phyloP scores from a whole-genome alignment of 2,329 filamentous ascomycete species.

The Alternaria conjuncta region DNA sequence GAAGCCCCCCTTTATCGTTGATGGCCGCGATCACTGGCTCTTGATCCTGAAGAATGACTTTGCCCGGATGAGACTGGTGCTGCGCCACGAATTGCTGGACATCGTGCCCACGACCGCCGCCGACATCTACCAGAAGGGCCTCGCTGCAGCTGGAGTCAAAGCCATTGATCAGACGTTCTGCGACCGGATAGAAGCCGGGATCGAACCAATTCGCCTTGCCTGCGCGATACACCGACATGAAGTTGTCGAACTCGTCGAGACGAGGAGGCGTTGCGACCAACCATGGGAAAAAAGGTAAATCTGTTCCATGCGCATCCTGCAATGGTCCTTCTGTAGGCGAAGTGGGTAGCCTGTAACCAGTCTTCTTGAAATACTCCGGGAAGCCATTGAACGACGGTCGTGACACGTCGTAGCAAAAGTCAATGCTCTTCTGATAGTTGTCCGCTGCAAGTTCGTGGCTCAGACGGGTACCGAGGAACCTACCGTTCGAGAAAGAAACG shows the following conservation, averaged over 20 bases:
- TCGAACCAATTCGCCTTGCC: constrained; percentile 21
- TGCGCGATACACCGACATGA: constrained; percentile 20
- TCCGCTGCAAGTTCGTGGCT: constrained; percentile 46
- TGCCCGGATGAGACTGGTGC: constrained; percentile 49
- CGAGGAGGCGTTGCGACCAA: constrained; percentile 46
- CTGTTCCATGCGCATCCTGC: constrained; percentile 46
- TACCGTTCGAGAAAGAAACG: constrained; percentile 31
- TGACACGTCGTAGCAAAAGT: constrained; percentile 48
- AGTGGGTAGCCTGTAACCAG: constrained; percentile 11
- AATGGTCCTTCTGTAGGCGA: constrained; percentile 39
- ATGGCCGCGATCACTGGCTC: constrained; percentile 42
- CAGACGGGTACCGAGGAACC: constrained; percentile 37
- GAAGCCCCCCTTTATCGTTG: constrained; percentile 25
- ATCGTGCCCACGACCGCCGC: constrained; percentile 52
- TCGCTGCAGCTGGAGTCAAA: constrained; percentile 20
- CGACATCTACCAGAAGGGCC: constrained; percentile 53
- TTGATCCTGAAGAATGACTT: constrained; percentile 59
- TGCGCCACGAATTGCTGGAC: constrained; percentile 39
- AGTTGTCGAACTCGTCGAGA: constrained; percentile 23
- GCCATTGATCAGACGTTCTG: constrained; percentile 30
- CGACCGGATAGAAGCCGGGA: constrained; percentile 19
- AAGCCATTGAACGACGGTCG: constrained; percentile 25
- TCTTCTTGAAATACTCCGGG: constrained; percentile 17
- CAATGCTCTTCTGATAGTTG: constrained; percentile 47
- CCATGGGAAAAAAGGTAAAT: constrained; percentile 49